Percentiles rank a stretch among this genome's conserved stretches.
Conservation (phyloP, 495 filamentous ascomycete genomes). For the Talaromyces nanjingensis region DNA sequence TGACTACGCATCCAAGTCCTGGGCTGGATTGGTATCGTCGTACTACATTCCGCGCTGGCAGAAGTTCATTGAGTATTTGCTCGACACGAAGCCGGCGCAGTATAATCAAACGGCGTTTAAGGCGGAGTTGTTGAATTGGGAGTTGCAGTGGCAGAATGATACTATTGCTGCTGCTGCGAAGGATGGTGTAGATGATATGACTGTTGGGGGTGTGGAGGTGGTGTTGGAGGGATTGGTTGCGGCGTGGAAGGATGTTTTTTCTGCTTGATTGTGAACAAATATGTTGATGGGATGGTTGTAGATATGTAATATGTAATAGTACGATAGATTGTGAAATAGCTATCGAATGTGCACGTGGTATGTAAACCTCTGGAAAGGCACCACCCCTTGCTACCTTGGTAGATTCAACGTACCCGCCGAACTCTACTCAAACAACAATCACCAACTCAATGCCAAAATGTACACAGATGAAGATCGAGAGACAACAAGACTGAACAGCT, state of each 20-base stretch:
- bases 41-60: conserved; percentile 46
- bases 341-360: neutral
- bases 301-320: neutral
- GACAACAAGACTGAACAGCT: neutral
- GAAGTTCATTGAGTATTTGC: conserved; percentile 39
- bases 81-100: conserved; percentile 17
- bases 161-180: conserved; percentile 13
- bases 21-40: conserved; percentile 39
- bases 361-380: too few relatives aligned
- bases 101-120: conserved; percentile 30
- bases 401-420: neutral
- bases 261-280: neutral
- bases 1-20: conserved; percentile 45
- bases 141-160: conserved; percentile 31
- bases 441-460: neutral
- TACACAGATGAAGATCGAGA: neutral
- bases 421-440: neutral
- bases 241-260: conserved; percentile 22
- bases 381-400: too few relatives aligned
- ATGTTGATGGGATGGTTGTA: neutral
- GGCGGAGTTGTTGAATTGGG: conserved; percentile 26
- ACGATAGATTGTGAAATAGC: neutral
- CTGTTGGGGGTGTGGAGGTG: conserved; percentile 12
- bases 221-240: conserved; percentile 14
- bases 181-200: neutral